A percentile compares a stretch with the other conserved stretches of the same genome.
Conservation (phyloP, 2,329 filamentous ascomycete genomes). For the Pestalotiopsis sp. region DNA sequence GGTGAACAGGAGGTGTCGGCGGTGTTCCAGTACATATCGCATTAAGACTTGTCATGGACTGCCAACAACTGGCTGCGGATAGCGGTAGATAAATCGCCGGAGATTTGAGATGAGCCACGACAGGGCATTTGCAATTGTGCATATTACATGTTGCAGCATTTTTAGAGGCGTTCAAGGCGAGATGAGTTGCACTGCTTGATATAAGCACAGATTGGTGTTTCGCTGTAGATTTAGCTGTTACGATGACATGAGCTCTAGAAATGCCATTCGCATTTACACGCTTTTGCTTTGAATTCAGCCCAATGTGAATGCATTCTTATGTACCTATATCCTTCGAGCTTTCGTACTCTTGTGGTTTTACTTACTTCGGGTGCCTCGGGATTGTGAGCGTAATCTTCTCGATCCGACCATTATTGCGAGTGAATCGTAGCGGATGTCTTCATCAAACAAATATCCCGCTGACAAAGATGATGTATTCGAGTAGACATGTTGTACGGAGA, state of each 20-base stretch:
- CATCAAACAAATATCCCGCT: background rate
- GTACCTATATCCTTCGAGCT: conserved; percentile 2
- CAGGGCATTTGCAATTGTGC: background rate
- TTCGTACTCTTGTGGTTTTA: background rate
- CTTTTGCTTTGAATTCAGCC: background rate
- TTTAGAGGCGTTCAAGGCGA: conserved; percentile 2
- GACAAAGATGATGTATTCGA: background rate
- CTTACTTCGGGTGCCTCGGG: background rate
- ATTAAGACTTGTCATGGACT: conserved; percentile 42
- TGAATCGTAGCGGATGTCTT: no score
- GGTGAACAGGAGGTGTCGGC: conserved; percentile 80
- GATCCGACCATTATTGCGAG: background rate
- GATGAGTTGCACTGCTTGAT: background rate
- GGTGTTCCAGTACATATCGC: conserved; percentile 98
- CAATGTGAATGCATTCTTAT: background rate
- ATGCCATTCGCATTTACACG: background rate
- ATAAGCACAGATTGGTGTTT: background rate
- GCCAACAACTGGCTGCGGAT: background rate
- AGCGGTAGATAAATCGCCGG: background rate
- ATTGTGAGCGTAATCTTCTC: background rate
- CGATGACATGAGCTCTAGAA: background rate
- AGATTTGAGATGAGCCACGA: background rate
- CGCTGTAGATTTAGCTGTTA: background rate
- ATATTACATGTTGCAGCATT: background rate
- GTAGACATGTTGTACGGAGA: background rate